Evolutionary conservation across 2,329 filamentous ascomycete species (phyloP).

Genomic region (Stagonosporopsis vannaccii): DNA sequence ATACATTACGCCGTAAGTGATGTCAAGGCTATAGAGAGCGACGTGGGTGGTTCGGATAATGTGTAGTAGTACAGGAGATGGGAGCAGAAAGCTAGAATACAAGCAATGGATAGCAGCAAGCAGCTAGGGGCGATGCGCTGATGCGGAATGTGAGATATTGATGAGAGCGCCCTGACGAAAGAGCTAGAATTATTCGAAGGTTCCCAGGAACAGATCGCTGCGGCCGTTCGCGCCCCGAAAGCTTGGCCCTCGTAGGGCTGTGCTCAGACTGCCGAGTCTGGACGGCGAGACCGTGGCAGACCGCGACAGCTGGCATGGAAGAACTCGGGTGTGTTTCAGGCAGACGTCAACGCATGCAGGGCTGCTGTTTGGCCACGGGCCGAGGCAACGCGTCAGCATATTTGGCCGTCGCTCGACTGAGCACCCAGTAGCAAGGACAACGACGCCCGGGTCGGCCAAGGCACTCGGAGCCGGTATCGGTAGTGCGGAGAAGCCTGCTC

Average conservation of each 20-base stretch:
- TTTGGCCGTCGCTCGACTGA: background rate
- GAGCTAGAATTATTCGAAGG: conserved; percentile 10
- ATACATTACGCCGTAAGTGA: conserved; percentile 52
- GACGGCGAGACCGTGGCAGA: background rate
- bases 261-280: conserved; percentile 4
- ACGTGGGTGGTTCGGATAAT: conserved; percentile 1
- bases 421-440: background rate
- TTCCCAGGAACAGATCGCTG: conserved; percentile 20
- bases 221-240: conserved; percentile 13
- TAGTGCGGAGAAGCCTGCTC: background rate
- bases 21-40: conserved; percentile 22
- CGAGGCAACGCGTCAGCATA: conserved; percentile 9
- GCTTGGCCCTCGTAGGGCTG: conserved; percentile 9
- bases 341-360: conserved; percentile 10
- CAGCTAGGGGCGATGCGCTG: conserved; percentile 8
- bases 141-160: conserved; percentile 23
- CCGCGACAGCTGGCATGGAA: conserved; percentile 10
- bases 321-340: conserved; percentile 8
- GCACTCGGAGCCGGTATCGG: conserved; percentile 1
- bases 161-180: conserved; percentile 29
- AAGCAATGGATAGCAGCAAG: conserved; percentile 19
- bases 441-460: background rate
- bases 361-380: background rate
- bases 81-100: conserved; percentile 11
- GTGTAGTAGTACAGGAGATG: conserved; percentile 4